Evolutionary conservation across 768 basidiomycete species (phyloP).

Genomic region (Kwoniella europaea): DNA sequence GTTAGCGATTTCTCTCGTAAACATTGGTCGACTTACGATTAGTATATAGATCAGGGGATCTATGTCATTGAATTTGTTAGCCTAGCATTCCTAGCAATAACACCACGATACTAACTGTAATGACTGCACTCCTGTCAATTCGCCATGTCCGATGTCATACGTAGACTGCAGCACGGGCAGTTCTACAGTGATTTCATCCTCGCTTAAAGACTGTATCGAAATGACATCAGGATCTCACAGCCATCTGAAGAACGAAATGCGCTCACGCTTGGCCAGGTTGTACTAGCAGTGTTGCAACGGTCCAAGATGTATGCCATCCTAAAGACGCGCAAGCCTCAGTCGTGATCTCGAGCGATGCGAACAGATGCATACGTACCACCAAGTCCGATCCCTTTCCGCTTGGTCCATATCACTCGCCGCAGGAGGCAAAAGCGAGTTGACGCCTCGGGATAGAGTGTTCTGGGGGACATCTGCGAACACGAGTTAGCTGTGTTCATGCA

Average conservation of each 20-base stretch:
- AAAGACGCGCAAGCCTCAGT: neutral
- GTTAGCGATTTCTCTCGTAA: neutral
- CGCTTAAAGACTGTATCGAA: conserved; percentile 28
- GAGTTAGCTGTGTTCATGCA: neutral
- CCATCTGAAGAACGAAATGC: neutral
- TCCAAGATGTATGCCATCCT: conserved; percentile 44
- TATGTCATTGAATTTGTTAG: neutral
- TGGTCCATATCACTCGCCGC: conserved; percentile 31
- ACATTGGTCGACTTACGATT: conserved; percentile 6
- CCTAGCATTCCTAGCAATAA: neutral
- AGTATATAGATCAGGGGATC: conserved; percentile 26
- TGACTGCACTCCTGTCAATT: conserved; percentile 36
- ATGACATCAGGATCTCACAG: neutral
- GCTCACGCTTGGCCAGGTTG: conserved; percentile 40
- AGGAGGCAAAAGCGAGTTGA: conserved; percentile 24
- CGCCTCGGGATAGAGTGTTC: conserved; percentile 9
- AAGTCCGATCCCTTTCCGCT: conserved; percentile 45
- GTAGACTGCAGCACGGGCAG: conserved; percentile 38
- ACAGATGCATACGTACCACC: conserved; percentile 33
- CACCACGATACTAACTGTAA: conserved; percentile 32
- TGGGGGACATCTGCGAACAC: conserved; percentile 21
- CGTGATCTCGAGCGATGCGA: neutral
- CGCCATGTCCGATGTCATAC: conserved; percentile 35
- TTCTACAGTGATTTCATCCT: conserved; percentile 50
- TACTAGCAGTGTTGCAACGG: conserved; percentile 19